phyloP scores from a whole-genome alignment of 345 rosid genomes.

The Brassica juncea region DNA sequence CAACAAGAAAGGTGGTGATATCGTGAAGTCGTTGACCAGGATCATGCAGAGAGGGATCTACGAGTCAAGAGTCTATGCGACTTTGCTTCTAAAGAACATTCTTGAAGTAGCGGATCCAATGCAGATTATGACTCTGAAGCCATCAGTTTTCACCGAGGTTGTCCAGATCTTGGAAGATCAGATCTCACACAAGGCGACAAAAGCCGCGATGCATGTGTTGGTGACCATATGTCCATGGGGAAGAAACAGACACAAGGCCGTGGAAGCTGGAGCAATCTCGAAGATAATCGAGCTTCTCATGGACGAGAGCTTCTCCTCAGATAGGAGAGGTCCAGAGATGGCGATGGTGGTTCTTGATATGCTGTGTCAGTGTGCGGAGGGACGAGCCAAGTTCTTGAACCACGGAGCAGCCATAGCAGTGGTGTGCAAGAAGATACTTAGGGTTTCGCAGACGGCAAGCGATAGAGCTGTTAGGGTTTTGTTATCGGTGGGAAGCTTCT shows the following conservation, averaged over 20 bases:
- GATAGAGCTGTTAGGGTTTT: constrained; percentile 68
- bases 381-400: constrained; percentile 65
- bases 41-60: constrained; percentile 52
- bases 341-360: constrained; percentile 53
- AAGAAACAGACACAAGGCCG: constrained; percentile 68
- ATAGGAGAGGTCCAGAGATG: constrained; percentile 57
- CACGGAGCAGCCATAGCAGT: constrained; percentile 73
- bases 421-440: constrained; percentile 71
- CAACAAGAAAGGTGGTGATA: constrained; percentile 49
- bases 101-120: constrained; percentile 63
- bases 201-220: constrained; percentile 57
- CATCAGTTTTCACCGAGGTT: constrained; percentile 50
- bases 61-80: constrained; percentile 49
- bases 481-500: constrained; percentile 58
- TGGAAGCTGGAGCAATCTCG: constrained; percentile 56
- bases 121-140: constrained; percentile 43
- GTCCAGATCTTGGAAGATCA: constrained; percentile 52
- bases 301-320: constrained; percentile 46
- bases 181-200: constrained; percentile 62
- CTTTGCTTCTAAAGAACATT: constrained; percentile 42
- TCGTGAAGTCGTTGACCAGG: constrained; percentile 49
- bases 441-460: constrained; percentile 62
- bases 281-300: constrained; percentile 66
- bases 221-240: constrained; percentile 58
- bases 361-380: constrained; percentile 72